A percentile compares a stretch with the other conserved stretches of the same genome.
Evolutionary conservation across 306 rosid genomes (phyloP).

Genomic region (Acacia melanoxylon): DNA sequence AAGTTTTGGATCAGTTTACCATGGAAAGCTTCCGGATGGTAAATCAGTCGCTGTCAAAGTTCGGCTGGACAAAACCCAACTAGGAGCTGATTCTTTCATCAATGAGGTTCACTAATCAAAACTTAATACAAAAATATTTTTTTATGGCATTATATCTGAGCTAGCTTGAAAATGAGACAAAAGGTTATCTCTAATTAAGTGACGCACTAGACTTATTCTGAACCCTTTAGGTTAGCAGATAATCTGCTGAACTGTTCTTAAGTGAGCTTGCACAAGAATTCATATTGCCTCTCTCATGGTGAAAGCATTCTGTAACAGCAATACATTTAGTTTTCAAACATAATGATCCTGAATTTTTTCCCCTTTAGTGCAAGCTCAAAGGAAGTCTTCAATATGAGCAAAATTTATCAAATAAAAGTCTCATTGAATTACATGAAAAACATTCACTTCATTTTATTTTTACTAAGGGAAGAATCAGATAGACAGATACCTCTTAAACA

Average conservation of each 20-base stretch:
- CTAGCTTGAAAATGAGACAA: constrained; percentile 11
- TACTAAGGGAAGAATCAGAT: not conserved
- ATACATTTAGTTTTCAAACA: not conserved
- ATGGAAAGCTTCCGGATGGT: constrained; percentile 75
- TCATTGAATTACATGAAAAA: not conserved
- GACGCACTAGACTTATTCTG: not conserved
- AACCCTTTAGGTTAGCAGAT: not conserved
- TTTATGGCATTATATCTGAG: not conserved
- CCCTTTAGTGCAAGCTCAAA: not conserved
- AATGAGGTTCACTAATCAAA: constrained; percentile 67
- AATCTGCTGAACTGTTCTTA: not conserved
- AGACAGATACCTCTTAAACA: not conserved
- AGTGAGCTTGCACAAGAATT: not conserved
- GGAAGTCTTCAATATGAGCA: not conserved
- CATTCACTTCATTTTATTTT: constrained; percentile 57
- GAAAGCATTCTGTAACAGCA: not conserved
- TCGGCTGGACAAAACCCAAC: constrained; percentile 79
- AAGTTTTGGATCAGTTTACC: constrained; percentile 91
- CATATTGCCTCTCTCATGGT: not conserved
- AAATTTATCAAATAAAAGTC: not conserved
- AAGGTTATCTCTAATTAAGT: not conserved
- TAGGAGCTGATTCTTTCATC: constrained; percentile 87
- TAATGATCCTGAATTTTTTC: not conserved
- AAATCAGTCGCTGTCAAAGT: constrained; percentile 89
- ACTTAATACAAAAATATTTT: not conserved